A percentile compares a stretch with the other conserved stretches of the same genome.
Conservation (phyloP, 148 eudicot species). For the Heliosperma pusillum region DNA sequence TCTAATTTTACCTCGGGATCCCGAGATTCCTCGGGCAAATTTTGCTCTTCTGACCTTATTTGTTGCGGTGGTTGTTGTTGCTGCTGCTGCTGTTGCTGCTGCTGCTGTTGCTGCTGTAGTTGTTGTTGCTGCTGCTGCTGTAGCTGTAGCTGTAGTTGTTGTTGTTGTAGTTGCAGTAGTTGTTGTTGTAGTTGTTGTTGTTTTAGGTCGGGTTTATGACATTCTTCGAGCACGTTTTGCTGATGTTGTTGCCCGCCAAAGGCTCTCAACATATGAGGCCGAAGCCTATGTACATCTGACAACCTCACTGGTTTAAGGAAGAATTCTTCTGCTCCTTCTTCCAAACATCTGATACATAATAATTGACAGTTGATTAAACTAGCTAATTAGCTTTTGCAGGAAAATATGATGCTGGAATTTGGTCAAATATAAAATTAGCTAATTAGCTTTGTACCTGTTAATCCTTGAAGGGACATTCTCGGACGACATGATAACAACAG, state of each 20-base stretch:
- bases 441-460: constrained; percentile 48
- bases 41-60: neutral
- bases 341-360: constrained; percentile 60
- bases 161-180: neutral
- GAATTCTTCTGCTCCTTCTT: constrained; percentile 95
- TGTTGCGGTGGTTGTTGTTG: constrained; percentile 14
- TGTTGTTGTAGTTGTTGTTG: constrained; percentile 23
- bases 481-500: constrained; percentile 97
- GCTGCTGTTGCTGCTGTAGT: neutral
- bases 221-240: constrained; percentile 27
- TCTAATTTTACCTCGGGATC: constrained; percentile 5
- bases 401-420: neutral
- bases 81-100: neutral
- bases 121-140: neutral
- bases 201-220: constrained; percentile 25
- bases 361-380: constrained; percentile 6
- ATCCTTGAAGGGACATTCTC: constrained; percentile 95
- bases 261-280: constrained; percentile 75
- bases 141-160: neutral
- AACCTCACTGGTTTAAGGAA: constrained; percentile 78
- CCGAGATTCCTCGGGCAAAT: neutral
- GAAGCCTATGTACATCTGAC: constrained; percentile 78
- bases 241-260: constrained; percentile 36
- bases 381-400: neutral
- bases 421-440: neutral